Evolutionary conservation across 768 basidiomycete species (phyloP).

Genomic region (Collybiopsis confluens): DNA sequence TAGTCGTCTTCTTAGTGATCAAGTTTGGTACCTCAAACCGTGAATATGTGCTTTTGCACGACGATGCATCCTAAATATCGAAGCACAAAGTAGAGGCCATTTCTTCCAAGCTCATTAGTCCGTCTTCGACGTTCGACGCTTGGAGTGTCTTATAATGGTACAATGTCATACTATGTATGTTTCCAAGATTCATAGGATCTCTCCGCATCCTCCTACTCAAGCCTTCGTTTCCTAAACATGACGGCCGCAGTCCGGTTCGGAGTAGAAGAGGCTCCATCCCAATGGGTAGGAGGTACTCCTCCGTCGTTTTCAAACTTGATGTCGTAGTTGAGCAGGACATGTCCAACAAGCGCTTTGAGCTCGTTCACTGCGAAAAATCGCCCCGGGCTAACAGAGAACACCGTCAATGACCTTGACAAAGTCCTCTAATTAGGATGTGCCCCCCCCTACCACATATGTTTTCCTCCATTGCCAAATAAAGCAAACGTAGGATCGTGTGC

Average conservation of each 20-base stretch:
- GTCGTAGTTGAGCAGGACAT: conserved; percentile 15
- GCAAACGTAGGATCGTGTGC: conserved; percentile 8
- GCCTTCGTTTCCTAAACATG: conserved; percentile 7
- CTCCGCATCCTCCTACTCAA: no score
- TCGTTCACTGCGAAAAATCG: conserved; percentile 10
- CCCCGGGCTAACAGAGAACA: conserved; percentile 3
- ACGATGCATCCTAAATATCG: conserved; percentile 57
- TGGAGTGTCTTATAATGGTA: no score
- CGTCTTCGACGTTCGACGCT: no score
- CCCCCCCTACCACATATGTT: conserved; percentile 16
- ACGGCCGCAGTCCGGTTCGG: conserved; percentile 7
- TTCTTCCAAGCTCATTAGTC: no score
- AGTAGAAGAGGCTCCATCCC: background rate
- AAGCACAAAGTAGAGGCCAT: no score
- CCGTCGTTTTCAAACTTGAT: conserved; percentile 11
- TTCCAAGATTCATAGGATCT: no score
- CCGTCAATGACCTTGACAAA: no score
- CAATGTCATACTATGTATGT: no score
- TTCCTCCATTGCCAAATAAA: conserved; percentile 14
- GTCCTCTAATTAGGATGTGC: no score
- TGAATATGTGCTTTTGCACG: conserved; percentile 85
- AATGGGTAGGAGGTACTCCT: background rate
- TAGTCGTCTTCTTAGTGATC: conserved; percentile 50
- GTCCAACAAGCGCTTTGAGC: conserved; percentile 5
- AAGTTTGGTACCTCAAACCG: conserved; percentile 79